phyloP scores from a whole-genome alignment of 768 basidiomycete species.

The Rhizopogon vinicolor region DNA sequence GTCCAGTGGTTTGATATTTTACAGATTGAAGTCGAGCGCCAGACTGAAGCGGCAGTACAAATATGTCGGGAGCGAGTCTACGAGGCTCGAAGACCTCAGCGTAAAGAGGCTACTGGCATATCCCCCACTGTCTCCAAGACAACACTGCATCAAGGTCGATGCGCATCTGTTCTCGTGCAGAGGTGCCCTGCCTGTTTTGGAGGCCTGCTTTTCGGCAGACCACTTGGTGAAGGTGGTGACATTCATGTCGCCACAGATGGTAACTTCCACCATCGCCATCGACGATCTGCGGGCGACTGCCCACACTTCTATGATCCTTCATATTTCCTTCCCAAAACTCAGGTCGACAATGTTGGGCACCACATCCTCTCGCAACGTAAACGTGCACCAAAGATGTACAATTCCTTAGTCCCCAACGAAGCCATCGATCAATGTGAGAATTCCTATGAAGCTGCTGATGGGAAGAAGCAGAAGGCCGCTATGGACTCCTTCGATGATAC shows the following conservation, averaged over 20 bases:
- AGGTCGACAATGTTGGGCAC: too few relatives aligned
- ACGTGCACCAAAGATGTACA: conserved; percentile 2
- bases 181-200: conserved; percentile 30
- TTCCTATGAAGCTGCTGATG: conserved; percentile 29
- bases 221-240: not conserved
- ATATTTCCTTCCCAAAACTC: conserved; percentile 32
- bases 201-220: too few relatives aligned
- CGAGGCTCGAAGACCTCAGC: too few relatives aligned
- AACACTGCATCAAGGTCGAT: too few relatives aligned
- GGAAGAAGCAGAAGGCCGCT: conserved; percentile 21
- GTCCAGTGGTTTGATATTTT: too few relatives aligned
- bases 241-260: conserved; percentile 23
- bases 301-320: conserved; percentile 26
- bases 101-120: too few relatives aligned
- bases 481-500: conserved; percentile 26
- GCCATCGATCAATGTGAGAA: conserved; percentile 31
- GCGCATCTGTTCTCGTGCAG: conserved; percentile 2
- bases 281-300: conserved; percentile 23
- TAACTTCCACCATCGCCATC: conserved; percentile 36
- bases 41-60: too few relatives aligned
- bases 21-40: too few relatives aligned
- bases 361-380: too few relatives aligned
- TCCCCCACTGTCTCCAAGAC: too few relatives aligned
- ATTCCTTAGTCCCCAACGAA: conserved; percentile 26
- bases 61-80: too few relatives aligned